Conservation (phyloP, 345 rosid genomes). For the Brassica juncea region DNA sequence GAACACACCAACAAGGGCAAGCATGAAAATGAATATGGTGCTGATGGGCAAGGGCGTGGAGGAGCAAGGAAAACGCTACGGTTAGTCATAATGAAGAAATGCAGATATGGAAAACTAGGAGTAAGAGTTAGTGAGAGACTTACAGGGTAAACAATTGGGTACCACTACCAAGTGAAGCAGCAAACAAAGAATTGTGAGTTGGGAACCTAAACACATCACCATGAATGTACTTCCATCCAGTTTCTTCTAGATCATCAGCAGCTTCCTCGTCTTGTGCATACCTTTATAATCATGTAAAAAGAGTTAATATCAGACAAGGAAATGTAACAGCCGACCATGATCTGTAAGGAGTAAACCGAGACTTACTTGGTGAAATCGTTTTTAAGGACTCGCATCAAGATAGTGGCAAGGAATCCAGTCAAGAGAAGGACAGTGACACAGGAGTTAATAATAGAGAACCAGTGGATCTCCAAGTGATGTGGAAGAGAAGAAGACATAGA, state of each 20-base stretch:
- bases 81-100: neutral
- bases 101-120: neutral
- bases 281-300: slow-evolving; percentile 35
- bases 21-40: slow-evolving; percentile 75
- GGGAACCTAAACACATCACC: slow-evolving; percentile 90
- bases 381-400: slow-evolving; percentile 87
- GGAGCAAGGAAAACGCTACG: neutral
- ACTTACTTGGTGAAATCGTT: slow-evolving; percentile 90
- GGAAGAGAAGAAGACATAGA: slow-evolving; percentile 84
- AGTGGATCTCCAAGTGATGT: slow-evolving; percentile 89
- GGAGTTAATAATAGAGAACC: slow-evolving; percentile 90
- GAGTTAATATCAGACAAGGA: neutral
- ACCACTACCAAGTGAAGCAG: slow-evolving; percentile 81
- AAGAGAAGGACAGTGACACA: slow-evolving; percentile 88
- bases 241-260: slow-evolving; percentile 87
- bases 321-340: neutral
- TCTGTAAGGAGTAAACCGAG: neutral
- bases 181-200: slow-evolving; percentile 63
- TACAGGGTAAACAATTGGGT: slow-evolving; percentile 80
- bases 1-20: slow-evolving; percentile 87
- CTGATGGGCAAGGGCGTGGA: slow-evolving; percentile 40
- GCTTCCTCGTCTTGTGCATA: slow-evolving; percentile 88
- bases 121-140: slow-evolving; percentile 36
- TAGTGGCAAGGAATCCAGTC: slow-evolving; percentile 91
- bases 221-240: slow-evolving; percentile 90